A percentile compares a stretch with the other conserved stretches of the same genome.
Conservation (phyloP, 805 yeast genomes). For the Hanseniaspora taiwanica region DNA sequence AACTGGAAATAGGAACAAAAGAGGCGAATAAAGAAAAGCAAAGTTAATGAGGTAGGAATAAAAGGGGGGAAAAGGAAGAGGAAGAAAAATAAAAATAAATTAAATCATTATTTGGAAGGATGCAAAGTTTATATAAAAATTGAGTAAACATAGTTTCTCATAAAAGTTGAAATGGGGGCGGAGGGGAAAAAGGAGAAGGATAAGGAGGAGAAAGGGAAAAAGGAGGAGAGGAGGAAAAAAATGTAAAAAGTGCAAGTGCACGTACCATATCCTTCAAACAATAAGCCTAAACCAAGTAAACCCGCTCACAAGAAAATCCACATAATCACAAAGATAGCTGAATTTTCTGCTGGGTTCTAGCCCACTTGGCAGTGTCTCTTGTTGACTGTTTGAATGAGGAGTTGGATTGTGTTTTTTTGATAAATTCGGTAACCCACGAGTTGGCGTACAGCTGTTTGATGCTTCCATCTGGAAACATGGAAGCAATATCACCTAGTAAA, state of each 20-base stretch:
- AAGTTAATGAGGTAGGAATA: conserved; percentile 5
- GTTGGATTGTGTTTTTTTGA: conserved; percentile 59
- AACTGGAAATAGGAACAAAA: background rate
- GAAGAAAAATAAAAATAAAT: conserved; percentile 6
- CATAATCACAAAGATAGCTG: conserved; percentile 16
- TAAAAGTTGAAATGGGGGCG: conserved; percentile 6
- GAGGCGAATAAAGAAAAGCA: background rate
- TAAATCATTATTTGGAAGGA: conserved; percentile 5
- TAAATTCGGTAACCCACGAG: conserved; percentile 69
- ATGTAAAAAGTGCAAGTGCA: background rate
- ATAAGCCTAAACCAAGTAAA: conserved; percentile 2
- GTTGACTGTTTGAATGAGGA: conserved; percentile 50
- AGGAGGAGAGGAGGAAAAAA: conserved; percentile 5
- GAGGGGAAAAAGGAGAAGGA: conserved; percentile 7
- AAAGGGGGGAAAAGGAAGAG: conserved; percentile 8
- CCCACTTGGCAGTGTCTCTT: conserved; percentile 94
- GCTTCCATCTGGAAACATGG: conserved; percentile 71
- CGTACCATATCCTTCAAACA: background rate
- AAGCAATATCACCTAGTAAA: conserved; percentile 81
- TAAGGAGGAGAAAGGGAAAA: conserved; percentile 5
- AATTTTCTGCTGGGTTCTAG: conserved; percentile 51
- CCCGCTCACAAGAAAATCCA: background rate
- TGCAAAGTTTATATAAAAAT: conserved; percentile 3
- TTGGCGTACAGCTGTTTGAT: conserved; percentile 52
- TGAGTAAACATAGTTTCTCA: conserved; percentile 5